Percentiles rank a stretch among this genome's conserved stretches.
Evolutionary conservation across 1,284 basidiomycete genomes (phyloP).

Genomic region (Leccinum ponderosum): DNA sequence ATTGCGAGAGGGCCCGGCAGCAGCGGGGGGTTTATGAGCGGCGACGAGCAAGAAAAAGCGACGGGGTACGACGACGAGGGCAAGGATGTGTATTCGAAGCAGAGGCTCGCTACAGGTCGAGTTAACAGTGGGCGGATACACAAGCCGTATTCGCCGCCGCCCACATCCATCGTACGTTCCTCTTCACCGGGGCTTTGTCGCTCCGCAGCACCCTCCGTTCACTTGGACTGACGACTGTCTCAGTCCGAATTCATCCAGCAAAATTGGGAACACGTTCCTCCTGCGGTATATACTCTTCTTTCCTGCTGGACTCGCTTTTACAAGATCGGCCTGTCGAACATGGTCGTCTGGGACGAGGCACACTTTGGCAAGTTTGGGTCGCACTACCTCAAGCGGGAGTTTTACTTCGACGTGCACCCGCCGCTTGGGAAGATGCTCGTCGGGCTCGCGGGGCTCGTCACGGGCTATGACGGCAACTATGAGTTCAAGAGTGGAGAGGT

Average conservation of each 20-base stretch:
- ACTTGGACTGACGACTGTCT: not conserved
- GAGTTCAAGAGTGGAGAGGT: constrained; percentile 93
- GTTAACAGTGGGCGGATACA: constrained; percentile 62
- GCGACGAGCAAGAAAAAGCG: constrained; percentile 39
- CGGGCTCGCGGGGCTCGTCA: constrained; percentile 86
- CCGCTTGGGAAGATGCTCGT: constrained; percentile 99
- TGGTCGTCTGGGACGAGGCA: constrained; percentile 99
- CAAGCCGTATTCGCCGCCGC: constrained; percentile 61
- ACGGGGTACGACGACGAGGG: constrained; percentile 61
- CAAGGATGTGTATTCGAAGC: constrained; percentile 74
- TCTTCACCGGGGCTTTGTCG: constrained; percentile 1
- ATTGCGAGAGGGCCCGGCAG: constrained; percentile 47
- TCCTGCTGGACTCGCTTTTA: constrained; percentile 95
- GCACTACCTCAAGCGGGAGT: constrained; percentile 94
- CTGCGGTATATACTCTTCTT: constrained; percentile 88
- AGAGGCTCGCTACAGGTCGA: constrained; percentile 45
- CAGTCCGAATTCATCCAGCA: constrained; percentile 80
- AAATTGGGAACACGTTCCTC: constrained; percentile 81
- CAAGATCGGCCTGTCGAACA: constrained; percentile 85
- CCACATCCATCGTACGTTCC: constrained; percentile 64
- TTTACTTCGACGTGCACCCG: constrained; percentile 98
- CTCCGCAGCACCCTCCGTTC: constrained; percentile 6
- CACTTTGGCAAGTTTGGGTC: constrained; percentile 98
- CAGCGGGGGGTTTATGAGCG: constrained; percentile 36
- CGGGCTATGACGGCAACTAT: constrained; percentile 90